Base-by-base conservation (phyloP, 768 basidiomycete species). In the Trametes gibbosa region DNA sequence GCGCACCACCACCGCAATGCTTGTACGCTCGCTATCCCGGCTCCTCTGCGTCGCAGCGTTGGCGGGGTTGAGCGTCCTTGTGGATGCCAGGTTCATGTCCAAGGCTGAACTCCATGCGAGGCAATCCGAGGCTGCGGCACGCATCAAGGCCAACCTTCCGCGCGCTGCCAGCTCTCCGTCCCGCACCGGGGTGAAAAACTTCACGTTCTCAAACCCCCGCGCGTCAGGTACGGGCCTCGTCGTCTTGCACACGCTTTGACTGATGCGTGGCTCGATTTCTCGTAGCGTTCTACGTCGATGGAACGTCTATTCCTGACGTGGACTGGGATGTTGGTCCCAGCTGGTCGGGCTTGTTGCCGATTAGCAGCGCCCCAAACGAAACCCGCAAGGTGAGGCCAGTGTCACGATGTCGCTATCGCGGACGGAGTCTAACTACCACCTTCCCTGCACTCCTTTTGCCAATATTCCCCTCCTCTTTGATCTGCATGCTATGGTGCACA, bases 281-380 rank as follows among this genome's bases (percentile, higher is more conserved):
- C 41, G 2, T 57, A 87, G 87, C 85, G 64, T 90, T 89, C 68
- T 89, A 76, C 65, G 89, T 91, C n/a, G 75, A 89, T 62, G 89
- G 89, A 0, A 77, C 72, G 45, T 74, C 71, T 29, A 83, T 91
- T 41, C 89, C 89, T 5, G 75, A 84, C 45, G 84, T 90, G 23
- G 77, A 85, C 64, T 90, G 86, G 63, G 87, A 90, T 63, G 76
- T 89, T 29, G 89, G 89, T 1, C 85, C 87, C 2, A 87, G 85
- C 63, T 90, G 87, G 86, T 74, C 87, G 3, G 89, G 89, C 5
- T 73, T 91, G 24, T 65, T 91, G 52, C 89, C 89, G 2, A 90
- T 91, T 54, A 89, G 87, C 62, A 67, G 70, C 37, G 71, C 76
- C 7, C 41, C 76, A 10, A 76, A 87, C 45, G 89, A 91, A 71